phyloP scores from a whole-genome alignment of 495 filamentous ascomycete species.

The Daldinia grandis region DNA sequence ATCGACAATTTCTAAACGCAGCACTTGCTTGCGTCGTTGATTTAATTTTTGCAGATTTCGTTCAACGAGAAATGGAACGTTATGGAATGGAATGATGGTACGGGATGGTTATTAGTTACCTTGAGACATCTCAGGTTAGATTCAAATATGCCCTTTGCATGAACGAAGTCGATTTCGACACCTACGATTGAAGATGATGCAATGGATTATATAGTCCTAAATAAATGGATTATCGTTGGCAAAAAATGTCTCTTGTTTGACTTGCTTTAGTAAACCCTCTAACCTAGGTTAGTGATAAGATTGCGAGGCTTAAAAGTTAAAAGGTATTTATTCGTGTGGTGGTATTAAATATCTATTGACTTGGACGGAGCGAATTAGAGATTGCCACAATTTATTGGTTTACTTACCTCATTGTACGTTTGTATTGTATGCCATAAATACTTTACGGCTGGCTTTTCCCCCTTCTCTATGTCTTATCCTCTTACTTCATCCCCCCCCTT shows the following conservation, averaged over 20 bases:
- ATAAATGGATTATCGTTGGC: background rate
- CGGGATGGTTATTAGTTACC: background rate
- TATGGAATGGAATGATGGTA: background rate
- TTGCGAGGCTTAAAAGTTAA: too few species aligned
- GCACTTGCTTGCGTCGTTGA: constrained; percentile 3
- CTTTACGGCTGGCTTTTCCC: too few species aligned
- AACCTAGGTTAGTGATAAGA: background rate
- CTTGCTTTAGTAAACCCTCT: background rate
- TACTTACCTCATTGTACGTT: too few species aligned
- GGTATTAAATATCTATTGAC: background rate
- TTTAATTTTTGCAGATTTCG: background rate
- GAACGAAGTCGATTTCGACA: background rate
- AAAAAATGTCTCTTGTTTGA: background rate
- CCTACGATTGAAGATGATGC: background rate
- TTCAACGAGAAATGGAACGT: background rate
- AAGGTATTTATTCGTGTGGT: background rate
- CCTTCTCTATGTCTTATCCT: too few species aligned
- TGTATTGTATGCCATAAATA: too few species aligned
- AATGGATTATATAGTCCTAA: constrained; percentile 2
- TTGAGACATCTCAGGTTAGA: background rate
- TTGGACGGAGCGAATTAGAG: background rate
- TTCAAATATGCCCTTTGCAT: background rate
- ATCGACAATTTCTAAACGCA: background rate
- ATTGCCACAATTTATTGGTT: background rate
- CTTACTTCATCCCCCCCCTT: too few species aligned